Base-by-base conservation (phyloP, 805 yeast genomes). In the Ogataea salicorniae region DNA sequence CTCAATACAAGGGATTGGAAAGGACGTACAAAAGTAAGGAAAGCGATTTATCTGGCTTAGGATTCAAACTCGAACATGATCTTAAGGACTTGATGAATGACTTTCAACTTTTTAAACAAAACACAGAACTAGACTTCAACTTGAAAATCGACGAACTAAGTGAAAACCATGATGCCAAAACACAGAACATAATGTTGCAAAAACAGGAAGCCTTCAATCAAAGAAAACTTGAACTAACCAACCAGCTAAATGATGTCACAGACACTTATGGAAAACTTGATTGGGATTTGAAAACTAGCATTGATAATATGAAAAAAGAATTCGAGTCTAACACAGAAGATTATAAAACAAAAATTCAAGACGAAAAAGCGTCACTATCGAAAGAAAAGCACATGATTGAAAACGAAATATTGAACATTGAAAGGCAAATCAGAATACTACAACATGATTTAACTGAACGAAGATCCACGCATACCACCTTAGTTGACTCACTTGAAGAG, bases 121-220 rank as follows among this genome's bases (percentile, higher is more conserved):
- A 63, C 20, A 64, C 67, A 11, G 58, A 56, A 31, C 9, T 34
- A 37, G 67, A 56, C 4, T 71, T 68, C 47, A 55, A 60, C 17
- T 34, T 50, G 0, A 64, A 73, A n/a, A 46, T 60, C 6, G 56
- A 57, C 13, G 17, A 37, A 11, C 35, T 62, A 29, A 54, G 58
- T 33, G 40, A 42, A 4, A 41, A 47, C 8, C 57, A 52, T 40
- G 55, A 57, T 17, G 15, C 37, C 1, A 51, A 55, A 54, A 67
- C 79, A 1, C 77, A 76, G 37, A 46, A 56, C 1, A 50, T 74
- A 6, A 66, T 74, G 34, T 55, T 64, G 6, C 58, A 58, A 15
- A 72, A 70, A 45, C 66, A 67, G 5, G 56, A 56, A 17, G 57
- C 63, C 37, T 59, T 63, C 29, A 64, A 71, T 39, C 47, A 53